These are phyloP conservation scores for Pyrenophora seminiperda DNA, from an alignment of 2,329 filamentous ascomycete genomes.

Conservation along the genomic window DNA sequence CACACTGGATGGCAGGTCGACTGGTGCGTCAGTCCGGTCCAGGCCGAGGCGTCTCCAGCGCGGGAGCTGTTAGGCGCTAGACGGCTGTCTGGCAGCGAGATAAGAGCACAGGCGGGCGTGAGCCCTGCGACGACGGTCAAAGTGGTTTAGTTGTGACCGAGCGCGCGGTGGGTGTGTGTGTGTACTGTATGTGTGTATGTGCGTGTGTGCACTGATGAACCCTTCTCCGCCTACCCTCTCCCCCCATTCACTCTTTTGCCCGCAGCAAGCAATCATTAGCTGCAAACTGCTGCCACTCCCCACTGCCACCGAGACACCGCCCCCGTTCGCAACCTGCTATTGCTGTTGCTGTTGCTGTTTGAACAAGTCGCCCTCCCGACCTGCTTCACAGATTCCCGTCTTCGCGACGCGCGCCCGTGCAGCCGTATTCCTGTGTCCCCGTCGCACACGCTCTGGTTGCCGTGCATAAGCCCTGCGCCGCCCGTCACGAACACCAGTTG, in stretches of 20 bases:
- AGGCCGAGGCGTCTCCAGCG: slow-evolving; percentile 12
- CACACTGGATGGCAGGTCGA: background rate
- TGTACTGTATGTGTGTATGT: slow-evolving; percentile 2
- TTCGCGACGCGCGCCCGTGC: slow-evolving; percentile 24
- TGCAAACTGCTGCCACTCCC: background rate
- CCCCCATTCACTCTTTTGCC: slow-evolving; percentile 12
- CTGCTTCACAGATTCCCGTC: slow-evolving; percentile 3
- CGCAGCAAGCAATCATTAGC: slow-evolving; percentile 6
- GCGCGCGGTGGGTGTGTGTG: slow-evolving; percentile 17
- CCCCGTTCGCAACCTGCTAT: background rate
- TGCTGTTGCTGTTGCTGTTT: background rate
- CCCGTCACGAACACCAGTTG: slow-evolving; percentile 39
- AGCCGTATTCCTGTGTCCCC: slow-evolving; percentile 31
- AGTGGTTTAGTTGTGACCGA: slow-evolving; percentile 27
- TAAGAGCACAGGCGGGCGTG: slow-evolving; percentile 31
- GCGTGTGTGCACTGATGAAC: slow-evolving; percentile 3
- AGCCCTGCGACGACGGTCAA: slow-evolving; percentile 24
- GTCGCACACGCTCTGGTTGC: slow-evolving; percentile 33
- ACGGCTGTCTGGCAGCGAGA: slow-evolving; percentile 24
- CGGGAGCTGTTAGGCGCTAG: slow-evolving; percentile 27
- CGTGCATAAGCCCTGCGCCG: slow-evolving; percentile 26
- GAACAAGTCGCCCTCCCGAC: too few species aligned
- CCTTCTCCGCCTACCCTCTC: slow-evolving; percentile 12
- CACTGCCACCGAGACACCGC: background rate
- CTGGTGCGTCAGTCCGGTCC: slow-evolving; percentile 12